Conservation (phyloP, 192 early-diverging fungal species). For the Umbelopsis isabellina region DNA sequence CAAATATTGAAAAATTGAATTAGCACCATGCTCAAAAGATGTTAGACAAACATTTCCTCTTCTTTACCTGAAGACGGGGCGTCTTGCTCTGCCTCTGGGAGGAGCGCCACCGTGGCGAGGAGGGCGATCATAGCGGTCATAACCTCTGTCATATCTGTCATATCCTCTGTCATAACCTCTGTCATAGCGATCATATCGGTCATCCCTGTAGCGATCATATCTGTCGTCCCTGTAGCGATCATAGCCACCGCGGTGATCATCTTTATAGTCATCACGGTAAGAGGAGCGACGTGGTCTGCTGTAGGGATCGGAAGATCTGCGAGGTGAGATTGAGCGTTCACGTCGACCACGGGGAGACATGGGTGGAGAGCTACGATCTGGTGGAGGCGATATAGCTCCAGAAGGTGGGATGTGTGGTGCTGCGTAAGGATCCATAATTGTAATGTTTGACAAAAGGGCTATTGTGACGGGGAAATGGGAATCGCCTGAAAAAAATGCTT, state of each 20-base stretch:
- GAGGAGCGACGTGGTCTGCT: conserved; percentile 22
- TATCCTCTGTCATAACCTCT: conserved; percentile 41
- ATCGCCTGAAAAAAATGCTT: no score
- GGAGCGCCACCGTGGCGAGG: conserved; percentile 46
- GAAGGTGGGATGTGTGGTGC: conserved; percentile 15
- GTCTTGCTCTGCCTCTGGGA: conserved; percentile 49
- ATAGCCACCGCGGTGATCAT: conserved; percentile 28
- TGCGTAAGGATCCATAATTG: conserved; percentile 10
- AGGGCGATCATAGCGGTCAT: conserved; percentile 43
- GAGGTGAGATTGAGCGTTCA: conserved; percentile 35
- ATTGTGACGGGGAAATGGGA: no score
- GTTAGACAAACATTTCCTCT: conserved; percentile 17
- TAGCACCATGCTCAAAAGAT: neutral
- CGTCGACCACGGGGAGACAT: conserved; percentile 13
- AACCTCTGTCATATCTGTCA: conserved; percentile 43
- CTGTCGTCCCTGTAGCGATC: conserved; percentile 23
- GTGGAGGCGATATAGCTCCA: conserved; percentile 5
- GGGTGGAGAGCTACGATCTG: neutral
- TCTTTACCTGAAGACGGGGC: conserved; percentile 50
- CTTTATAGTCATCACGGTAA: conserved; percentile 25
- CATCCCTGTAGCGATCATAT: conserved; percentile 32
- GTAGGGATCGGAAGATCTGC: conserved; percentile 12
- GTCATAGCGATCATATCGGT: conserved; percentile 25
- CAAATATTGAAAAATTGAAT: neutral
- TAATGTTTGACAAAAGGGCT: no score